A percentile compares a stretch with the other conserved stretches of the same genome.
phyloP scores from a whole-genome alignment of 768 basidiomycete species.

The Suillus clintonianus region DNA sequence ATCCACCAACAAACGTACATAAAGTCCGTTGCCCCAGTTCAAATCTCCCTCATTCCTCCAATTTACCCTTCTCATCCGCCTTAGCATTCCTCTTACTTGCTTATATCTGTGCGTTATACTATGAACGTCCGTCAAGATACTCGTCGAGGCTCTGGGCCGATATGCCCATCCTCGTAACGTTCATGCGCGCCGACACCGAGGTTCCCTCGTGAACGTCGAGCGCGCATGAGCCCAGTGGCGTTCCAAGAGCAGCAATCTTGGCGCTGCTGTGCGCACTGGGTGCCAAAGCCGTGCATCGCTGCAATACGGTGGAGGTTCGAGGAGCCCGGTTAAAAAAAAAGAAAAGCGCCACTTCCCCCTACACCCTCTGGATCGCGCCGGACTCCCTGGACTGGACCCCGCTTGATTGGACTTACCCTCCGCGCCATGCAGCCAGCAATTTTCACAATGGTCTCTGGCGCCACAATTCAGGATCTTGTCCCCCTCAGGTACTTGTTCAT shows the following conservation, averaged over 20 bases:
- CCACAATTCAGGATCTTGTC: neutral
- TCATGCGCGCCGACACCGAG: conserved; percentile 12
- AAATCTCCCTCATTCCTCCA: neutral
- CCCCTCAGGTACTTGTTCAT: neutral
- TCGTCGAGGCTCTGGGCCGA: neutral
- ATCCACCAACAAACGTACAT: conserved; percentile 3
- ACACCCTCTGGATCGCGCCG: neutral
- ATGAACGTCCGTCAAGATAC: neutral
- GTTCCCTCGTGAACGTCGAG: conserved; percentile 9
- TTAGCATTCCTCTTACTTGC: neutral
- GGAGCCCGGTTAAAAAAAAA: neutral
- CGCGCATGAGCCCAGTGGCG: conserved; percentile 8
- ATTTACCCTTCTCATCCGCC: neutral
- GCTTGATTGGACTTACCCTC: neutral
- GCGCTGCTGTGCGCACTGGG: conserved; percentile 5
- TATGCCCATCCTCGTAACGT: neutral
- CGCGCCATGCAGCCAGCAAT: neutral
- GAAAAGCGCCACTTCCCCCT: conserved; percentile 2
- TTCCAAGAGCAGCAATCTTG: conserved; percentile 8
- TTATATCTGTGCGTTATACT: neutral
- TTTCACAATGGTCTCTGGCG: neutral
- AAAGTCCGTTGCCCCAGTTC: neutral
- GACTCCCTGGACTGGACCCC: neutral
- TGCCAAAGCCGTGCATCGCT: conserved; percentile 6
- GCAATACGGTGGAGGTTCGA: conserved; percentile 4